A percentile compares a stretch with the other conserved stretches of the same genome.
Evolutionary conservation across 257 asterid genomes (phyloP).

Genomic region (Nicotiana paniculata): DNA sequence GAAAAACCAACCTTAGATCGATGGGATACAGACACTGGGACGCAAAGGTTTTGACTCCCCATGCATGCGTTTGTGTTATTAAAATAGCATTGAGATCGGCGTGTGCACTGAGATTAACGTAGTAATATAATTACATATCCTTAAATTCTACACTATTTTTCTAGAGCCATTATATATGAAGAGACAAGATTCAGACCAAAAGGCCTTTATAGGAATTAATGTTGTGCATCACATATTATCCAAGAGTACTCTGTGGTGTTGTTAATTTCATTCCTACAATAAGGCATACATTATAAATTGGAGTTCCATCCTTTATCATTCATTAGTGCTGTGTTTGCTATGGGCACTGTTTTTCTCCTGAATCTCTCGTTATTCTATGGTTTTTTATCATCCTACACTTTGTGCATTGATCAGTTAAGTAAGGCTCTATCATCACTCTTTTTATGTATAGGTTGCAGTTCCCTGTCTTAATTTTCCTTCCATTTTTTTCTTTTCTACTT

Average conservation of each 20-base stretch:
- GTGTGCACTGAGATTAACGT: neutral
- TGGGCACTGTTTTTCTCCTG: neutral
- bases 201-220: neutral
- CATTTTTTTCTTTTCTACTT: neutral
- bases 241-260: neutral
- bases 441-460: constrained; percentile 3
- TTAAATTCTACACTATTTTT: neutral
- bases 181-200: neutral
- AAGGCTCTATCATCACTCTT: constrained; percentile 18
- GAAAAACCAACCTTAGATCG: neutral
- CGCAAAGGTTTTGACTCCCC: neutral
- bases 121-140: neutral
- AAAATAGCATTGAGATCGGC: neutral
- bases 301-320: neutral
- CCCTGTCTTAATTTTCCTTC: neutral
- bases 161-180: neutral
- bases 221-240: neutral
- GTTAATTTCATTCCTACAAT: neutral
- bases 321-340: neutral
- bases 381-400: constrained; percentile 6
- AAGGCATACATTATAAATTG: neutral
- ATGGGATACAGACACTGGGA: neutral
- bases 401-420: constrained; percentile 56
- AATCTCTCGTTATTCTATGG: neutral
- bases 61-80: neutral